Base-by-base conservation (phyloP, 805 yeast species). In the Nakazawaea sp. region DNA sequence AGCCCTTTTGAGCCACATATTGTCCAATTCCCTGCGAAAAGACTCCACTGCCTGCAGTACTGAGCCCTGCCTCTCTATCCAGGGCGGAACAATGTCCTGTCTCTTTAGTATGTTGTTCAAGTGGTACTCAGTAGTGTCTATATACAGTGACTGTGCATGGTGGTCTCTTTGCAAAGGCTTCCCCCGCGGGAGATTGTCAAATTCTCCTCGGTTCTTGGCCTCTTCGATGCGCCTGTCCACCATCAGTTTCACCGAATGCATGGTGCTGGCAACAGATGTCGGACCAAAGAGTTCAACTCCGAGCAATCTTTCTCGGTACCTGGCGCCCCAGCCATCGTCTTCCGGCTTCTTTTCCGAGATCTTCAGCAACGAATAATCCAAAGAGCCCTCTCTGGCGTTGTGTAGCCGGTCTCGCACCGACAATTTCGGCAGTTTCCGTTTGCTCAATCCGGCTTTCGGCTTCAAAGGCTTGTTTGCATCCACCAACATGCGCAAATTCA, bases 81-180 rank as follows among this genome's bases (percentile, higher is more conserved):
- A 88, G 0, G 95, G 95, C 0, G 96, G 95, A 9, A 78, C 62
- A 1, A 85, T 78, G 33, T 85, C 88, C 55, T 88, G 96, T 30
- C 74, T 70, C 43, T 70, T 73, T 40, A 88, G 58, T 31, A 88
- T 80, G 43, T 83, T 77, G 57, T 88, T 88, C 60, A 88, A 57
- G 52, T 86, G 85, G 53, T 78, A 85, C 47, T 81, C 94, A 37
- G 77, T 84, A 42, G 70, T 71, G 55, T 75, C 92, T 40, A 69
- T 64, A 56, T 66, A 81, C 32, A 75, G 81, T 53, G 62, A 74
- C 45, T 58, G 62, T n/a, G 58, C 54, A 36, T 61, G 53, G 32
- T 49, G 56, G 13, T 59, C 66, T 17, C 46, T 47, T 4, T 62
- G 60, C 12, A 81, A 49, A 3, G 79, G 78, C 46, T 72, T 68